Base-by-base conservation (phyloP, 2,329 filamentous ascomycete species). In the Calonectria fujianensis region DNA sequence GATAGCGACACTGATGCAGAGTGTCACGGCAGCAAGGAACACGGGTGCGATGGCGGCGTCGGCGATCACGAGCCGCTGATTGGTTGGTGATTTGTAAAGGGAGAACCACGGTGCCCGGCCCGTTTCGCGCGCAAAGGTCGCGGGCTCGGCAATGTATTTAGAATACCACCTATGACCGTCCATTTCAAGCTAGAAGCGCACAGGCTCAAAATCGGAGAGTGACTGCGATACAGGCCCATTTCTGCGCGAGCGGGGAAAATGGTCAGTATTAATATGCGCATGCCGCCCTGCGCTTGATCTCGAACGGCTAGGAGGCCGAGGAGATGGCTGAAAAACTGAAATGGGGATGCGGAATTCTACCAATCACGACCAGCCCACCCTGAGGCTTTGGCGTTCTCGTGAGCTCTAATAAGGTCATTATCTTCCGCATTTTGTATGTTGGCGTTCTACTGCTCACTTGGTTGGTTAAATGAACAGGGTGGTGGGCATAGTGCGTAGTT, bases 281-380 rank as follows among this genome's bases (percentile, higher is more conserved):
- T 61, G 6, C 37, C 35, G 11, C 5, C 18, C 16, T 3, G 37
- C 57, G 57, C 57, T 39, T 61, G 9, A 61, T 61, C 57, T 11
- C 35, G n/a, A 37, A 18, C 2, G 57, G 35, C 41, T 41, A 61
- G 57, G 4, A 41, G n/a, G 2, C n/a, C 24, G 3, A 2, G n/a
- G 32, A 37, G n/a, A 59, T 59, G 54, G 54, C 54, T 61, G 57
- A 61, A 39, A 61, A 61, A 35, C 57, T 61, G 57, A 41, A 39
- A 27, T 10, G 20, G 57, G 35, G 7, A 54, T 20, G 35, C 24
- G 35, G 3, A 39, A 61, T 29, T 24, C 35, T 61, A 10, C 57
- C 57, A 61, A 61, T 61, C 57, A 61, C n/a, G 35, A 24, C 32
- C 14, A 29, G 13, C 20, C n/a, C 1, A 41, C 57, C 35, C 35